Base-by-base conservation (phyloP, 495 filamentous ascomycete genomes). In the Friedmanniomyces endolithicus region DNA sequence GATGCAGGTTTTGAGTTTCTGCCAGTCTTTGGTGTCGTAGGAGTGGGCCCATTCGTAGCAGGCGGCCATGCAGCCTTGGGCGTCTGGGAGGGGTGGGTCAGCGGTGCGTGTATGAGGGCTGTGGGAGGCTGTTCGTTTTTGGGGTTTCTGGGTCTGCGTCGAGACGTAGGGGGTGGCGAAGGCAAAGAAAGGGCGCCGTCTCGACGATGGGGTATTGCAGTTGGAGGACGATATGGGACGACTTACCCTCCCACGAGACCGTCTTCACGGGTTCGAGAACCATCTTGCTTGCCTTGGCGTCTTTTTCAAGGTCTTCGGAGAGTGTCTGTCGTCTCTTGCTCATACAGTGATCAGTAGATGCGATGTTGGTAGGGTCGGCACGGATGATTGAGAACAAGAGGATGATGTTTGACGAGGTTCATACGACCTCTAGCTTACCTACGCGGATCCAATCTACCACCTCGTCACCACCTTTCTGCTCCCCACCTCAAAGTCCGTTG, bases 11-110 rank as follows among this genome's bases (percentile, higher is more conserved):
- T 72, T 67, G 23, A 90, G 76, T 25, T 85, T 80, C 7, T 76
- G 71, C 84, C 85, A 88, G 75, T 90, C 82, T 75, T 81, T 90
- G 63, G 74, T 76, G 70, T 89, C 86, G 67, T 90, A 90, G 74
- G 82, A 85, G 62, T 89, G 86, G 0, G 82, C 85, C 86, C 86
- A 90, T 58, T 88, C 83, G 67, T 85, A 85, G 46, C 71, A 56
- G 24, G 76, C 73, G 59, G 77, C 47, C 55, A 66, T 64, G 60
- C 67, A 67, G 53, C 66, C 68, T 58, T 68, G 60, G 23, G 67
- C 60, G 49, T 70, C 68, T 70, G 41, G 7, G 44, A 45, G 22
- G 39, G 31, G 22, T 11, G 14, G 16, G 44, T 39, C 48, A 48
- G 53, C 19, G 31, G 39, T 20, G 2, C 39, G 20, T 22, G 4